These are phyloP conservation scores for Curvularia hawaiiensis DNA, from an alignment of 2,329 filamentous ascomycete species.

Conservation along the genomic window DNA sequence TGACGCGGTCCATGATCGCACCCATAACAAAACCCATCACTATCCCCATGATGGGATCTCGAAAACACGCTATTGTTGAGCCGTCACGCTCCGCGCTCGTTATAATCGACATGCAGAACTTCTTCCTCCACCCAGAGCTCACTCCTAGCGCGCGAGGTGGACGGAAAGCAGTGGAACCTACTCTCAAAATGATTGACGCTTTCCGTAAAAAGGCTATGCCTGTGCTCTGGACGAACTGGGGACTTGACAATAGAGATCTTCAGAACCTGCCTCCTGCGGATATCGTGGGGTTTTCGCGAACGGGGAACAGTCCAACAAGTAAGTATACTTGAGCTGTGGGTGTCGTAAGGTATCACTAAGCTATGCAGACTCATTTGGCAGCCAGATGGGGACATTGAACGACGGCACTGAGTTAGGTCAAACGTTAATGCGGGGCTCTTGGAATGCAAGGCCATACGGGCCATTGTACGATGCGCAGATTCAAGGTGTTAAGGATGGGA, in stretches of 20 bases:
- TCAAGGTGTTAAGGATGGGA: slow-evolving; percentile 19
- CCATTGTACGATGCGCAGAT: slow-evolving; percentile 39
- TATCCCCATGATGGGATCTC: slow-evolving; percentile 33
- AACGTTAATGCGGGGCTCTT: slow-evolving; percentile 43
- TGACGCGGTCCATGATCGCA: slow-evolving; percentile 17
- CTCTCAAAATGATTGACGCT: slow-evolving; percentile 42
- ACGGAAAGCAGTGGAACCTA: slow-evolving; percentile 31
- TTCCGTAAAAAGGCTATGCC: slow-evolving; percentile 41
- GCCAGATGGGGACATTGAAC: slow-evolving; percentile 17
- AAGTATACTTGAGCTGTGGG: not conserved
- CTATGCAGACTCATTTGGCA: slow-evolving; percentile 16
- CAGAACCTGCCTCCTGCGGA: slow-evolving; percentile 39
- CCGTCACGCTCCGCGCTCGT: slow-evolving; percentile 42
- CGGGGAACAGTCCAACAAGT: slow-evolving; percentile 13
- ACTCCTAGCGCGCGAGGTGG: slow-evolving; percentile 15
- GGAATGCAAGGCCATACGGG: slow-evolving; percentile 47
- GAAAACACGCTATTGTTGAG: slow-evolving; percentile 21
- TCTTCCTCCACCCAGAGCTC: slow-evolving; percentile 37
- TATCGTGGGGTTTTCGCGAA: slow-evolving; percentile 12
- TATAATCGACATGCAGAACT: slow-evolving; percentile 49
- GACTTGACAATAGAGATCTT: slow-evolving; percentile 42
- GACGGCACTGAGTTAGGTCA: slow-evolving; percentile 33
- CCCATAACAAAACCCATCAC: slow-evolving; percentile 22
- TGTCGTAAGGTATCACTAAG: not conserved
- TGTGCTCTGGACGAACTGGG: slow-evolving; percentile 47